phyloP scores from a whole-genome alignment of 495 filamentous ascomycete species.

The Bryoglossum gracile region DNA sequence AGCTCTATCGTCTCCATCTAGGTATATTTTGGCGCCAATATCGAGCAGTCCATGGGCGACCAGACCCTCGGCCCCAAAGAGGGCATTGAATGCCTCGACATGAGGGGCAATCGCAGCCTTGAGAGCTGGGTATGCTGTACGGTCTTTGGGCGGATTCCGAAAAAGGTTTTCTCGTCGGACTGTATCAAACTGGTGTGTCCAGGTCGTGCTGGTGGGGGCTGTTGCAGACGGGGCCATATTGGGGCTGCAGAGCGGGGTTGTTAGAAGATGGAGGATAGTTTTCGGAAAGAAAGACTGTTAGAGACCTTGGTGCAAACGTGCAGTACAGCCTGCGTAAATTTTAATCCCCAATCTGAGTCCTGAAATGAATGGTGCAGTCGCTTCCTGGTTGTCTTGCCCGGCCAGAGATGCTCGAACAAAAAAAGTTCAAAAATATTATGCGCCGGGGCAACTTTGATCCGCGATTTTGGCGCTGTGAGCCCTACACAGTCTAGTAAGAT shows the following conservation, averaged over 20 bases:
- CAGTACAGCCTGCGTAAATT: no score
- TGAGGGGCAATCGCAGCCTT: constrained; percentile 79
- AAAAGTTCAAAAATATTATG: no score
- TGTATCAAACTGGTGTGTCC: constrained; percentile 77
- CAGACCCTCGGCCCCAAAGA: constrained; percentile 66
- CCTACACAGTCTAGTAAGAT: no score
- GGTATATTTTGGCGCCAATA: constrained; percentile 80
- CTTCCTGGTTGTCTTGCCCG: no score
- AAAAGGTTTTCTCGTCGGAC: constrained; percentile 80
- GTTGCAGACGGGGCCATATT: constrained; percentile 47
- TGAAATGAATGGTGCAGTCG: no score
- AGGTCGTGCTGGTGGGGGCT: constrained; percentile 47
- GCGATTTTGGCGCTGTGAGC: no score
- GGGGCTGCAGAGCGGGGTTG: constrained; percentile 13
- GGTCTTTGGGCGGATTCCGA: constrained; percentile 75
- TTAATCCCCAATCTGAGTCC: no score
- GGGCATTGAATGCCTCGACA: constrained; percentile 91
- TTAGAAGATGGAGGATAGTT: neutral
- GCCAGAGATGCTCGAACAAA: no score
- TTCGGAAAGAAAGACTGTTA: no score
- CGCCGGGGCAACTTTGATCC: no score
- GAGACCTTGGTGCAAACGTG: no score
- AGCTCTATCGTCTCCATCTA: constrained; percentile 63
- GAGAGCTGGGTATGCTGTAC: constrained; percentile 80
- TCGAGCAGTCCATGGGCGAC: constrained; percentile 73